Evolutionary conservation across 441 rosid genomes (phyloP).

Genomic region (Syzygium syzygioides): DNA sequence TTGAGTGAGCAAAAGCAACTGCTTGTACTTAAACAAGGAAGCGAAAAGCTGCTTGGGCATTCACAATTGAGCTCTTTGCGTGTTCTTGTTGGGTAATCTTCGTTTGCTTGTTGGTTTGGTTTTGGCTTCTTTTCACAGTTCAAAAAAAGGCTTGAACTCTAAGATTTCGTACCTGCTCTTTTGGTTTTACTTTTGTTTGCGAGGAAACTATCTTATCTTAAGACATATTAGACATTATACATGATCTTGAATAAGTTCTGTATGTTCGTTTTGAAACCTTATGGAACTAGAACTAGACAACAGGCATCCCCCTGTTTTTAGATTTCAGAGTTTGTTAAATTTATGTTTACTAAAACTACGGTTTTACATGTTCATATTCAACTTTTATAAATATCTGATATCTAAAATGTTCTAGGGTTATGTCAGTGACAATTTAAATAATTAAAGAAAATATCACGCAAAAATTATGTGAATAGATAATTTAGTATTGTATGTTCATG

Average conservation of each 20-base stretch:
- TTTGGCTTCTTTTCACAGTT: background rate
- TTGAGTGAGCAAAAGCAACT: background rate
- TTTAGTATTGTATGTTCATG: background rate
- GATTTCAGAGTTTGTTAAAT: background rate
- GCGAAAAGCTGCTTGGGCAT: background rate
- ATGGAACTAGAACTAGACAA: background rate
- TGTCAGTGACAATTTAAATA: background rate
- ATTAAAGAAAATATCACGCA: background rate
- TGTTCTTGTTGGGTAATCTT: background rate
- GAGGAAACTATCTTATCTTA: background rate
- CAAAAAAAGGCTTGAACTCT: background rate
- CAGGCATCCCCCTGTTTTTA: background rate
- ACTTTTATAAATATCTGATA: background rate
- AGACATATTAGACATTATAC: background rate
- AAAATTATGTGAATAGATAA: background rate
- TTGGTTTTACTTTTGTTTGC: background rate
- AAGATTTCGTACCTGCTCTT: background rate
- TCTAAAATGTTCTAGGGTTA: background rate
- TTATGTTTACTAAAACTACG: background rate
- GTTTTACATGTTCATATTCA: background rate
- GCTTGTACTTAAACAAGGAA: background rate
- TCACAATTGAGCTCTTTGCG: background rate
- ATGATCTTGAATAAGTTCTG: background rate
- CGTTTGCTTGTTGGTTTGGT: background rate
- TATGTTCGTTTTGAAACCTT: background rate